Evolutionary conservation across 164 flowering plant genomes (phyloP).

Genomic region (Buxus sempervirens): DNA sequence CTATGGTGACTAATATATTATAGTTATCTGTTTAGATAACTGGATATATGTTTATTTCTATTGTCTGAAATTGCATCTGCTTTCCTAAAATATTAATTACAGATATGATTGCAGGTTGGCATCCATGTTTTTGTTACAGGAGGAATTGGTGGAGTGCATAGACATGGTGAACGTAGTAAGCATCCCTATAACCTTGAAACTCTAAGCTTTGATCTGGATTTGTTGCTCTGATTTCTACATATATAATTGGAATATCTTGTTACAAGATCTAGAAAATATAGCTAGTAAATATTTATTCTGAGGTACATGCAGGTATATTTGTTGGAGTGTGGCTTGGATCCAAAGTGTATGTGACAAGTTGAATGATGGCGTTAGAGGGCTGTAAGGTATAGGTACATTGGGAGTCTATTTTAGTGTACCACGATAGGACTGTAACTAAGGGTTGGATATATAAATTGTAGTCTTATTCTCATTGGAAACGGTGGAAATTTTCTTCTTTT

Average conservation of each 20-base stretch:
- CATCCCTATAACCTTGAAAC: neutral
- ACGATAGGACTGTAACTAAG: too few species aligned
- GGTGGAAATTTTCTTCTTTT: too few species aligned
- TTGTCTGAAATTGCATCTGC: neutral
- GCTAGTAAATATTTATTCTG: neutral
- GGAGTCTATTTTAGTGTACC: too few species aligned
- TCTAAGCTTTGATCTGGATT: neutral
- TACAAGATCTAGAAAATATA: neutral
- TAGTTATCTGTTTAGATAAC: neutral
- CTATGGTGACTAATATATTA: conserved; percentile 49
- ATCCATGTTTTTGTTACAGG: conserved; percentile 92
- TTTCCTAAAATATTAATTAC: neutral
- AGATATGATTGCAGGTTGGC: conserved; percentile 61
- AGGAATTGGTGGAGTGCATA: conserved; percentile 96
- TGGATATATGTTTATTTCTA: neutral
- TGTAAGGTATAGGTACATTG: too few species aligned
- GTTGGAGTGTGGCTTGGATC: too few species aligned
- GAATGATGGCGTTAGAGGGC: too few species aligned
- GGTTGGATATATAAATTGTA: too few species aligned
- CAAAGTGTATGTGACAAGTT: too few species aligned
- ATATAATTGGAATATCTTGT: neutral
- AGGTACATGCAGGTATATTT: neutral
- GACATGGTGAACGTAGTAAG: conserved; percentile 87
- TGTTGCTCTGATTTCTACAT: neutral
- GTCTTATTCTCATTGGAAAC: too few species aligned